phyloP scores from a whole-genome alignment of 345 rosid genomes.

The Eucalyptus erythrocorys region DNA sequence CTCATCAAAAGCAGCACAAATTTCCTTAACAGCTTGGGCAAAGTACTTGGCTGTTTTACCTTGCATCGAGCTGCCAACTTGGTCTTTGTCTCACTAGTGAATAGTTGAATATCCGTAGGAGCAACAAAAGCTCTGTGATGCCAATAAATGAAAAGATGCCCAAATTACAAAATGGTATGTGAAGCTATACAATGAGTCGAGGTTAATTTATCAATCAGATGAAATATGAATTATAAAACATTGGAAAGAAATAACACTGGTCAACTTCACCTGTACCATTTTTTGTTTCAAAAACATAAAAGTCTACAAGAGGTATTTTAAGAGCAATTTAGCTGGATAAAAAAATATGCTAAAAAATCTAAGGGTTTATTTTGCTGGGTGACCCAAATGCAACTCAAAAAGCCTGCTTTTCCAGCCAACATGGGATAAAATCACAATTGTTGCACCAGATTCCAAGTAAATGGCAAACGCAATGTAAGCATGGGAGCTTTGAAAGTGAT shows the following conservation, averaged over 20 bases:
- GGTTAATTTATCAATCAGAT: not conserved
- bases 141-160: not conserved
- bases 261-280: not conserved
- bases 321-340: not conserved
- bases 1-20: constrained; percentile 66
- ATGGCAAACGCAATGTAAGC: not conserved
- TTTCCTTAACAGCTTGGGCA: constrained; percentile 80
- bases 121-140: constrained; percentile 75
- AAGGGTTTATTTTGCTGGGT: not conserved
- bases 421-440: not conserved
- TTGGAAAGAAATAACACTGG: not conserved
- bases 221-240: not conserved
- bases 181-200: not conserved
- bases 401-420: not conserved
- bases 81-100: constrained; percentile 67
- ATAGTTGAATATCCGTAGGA: constrained; percentile 66
- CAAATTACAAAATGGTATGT: not conserved
- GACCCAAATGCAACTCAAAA: not conserved
- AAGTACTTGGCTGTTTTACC: constrained; percentile 64
- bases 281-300: not conserved
- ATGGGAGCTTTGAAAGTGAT: not conserved
- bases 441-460: not conserved
- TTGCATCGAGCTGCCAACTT: constrained; percentile 47
- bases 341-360: not conserved
- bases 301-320: not conserved